A percentile compares a stretch with the other conserved stretches of the same genome.
Conservation (phyloP, 2,329 filamentous ascomycete species). For the Aspergillus thermomutatus region DNA sequence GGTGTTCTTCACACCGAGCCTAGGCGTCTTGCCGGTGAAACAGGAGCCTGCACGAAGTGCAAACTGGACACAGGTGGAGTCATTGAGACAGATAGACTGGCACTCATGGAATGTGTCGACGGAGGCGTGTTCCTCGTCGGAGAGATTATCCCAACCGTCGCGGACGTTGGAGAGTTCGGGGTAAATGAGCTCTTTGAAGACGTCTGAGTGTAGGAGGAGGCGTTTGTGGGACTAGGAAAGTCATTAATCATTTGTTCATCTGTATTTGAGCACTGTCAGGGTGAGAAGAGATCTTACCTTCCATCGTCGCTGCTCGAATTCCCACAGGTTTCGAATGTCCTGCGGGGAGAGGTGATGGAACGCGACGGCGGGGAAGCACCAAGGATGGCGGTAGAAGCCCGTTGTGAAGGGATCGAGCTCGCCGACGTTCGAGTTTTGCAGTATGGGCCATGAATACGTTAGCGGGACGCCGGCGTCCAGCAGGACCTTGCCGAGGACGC, state of each 20-base stretch:
- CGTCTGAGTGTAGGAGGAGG: constrained; percentile 34
- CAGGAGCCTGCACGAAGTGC: constrained; percentile 27
- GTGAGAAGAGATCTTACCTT: constrained; percentile 49
- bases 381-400: constrained; percentile 40
- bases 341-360: constrained; percentile 48
- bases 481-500: constrained; percentile 48
- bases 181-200: constrained; percentile 37
- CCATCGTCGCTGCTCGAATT: constrained; percentile 52
- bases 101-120: constrained; percentile 30
- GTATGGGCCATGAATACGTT: constrained; percentile 47
- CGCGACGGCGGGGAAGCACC: constrained; percentile 50
- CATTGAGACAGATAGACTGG: constrained; percentile 23
- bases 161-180: constrained; percentile 28
- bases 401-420: constrained; percentile 43
- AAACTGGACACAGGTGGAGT: constrained; percentile 31
- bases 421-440: constrained; percentile 42
- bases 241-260: background rate
- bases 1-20: constrained; percentile 24
- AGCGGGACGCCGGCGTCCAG: constrained; percentile 45
- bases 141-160: constrained; percentile 36
- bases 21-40: constrained; percentile 29
- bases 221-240: constrained; percentile 3
- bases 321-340: constrained; percentile 44
- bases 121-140: constrained; percentile 27
- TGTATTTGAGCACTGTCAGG: background rate